These are phyloP conservation scores for Brassica juncea DNA, from an alignment of 345 rosid genomes.

Conservation along the genomic window DNA sequence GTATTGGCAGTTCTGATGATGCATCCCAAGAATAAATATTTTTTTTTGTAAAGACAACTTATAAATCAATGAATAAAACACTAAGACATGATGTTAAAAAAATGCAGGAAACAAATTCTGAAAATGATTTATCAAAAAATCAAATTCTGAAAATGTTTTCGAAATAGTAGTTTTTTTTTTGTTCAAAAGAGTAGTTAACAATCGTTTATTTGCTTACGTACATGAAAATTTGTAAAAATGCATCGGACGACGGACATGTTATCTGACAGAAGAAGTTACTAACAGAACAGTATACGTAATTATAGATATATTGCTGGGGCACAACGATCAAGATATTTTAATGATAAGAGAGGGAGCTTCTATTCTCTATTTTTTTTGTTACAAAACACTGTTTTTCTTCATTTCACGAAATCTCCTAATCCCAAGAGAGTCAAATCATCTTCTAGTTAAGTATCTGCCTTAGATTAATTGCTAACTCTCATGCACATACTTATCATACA, in stretches of 20 bases:
- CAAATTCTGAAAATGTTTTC: neutral
- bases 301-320: slow-evolving; percentile 14
- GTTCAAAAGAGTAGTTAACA: neutral
- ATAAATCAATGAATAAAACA: too few relatives aligned
- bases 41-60: too few relatives aligned
- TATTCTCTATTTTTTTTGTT: slow-evolving; percentile 34
- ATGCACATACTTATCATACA: slow-evolving; percentile 13
- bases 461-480: slow-evolving; percentile 33
- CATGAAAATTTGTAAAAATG: neutral
- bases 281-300: neutral
- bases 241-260: slow-evolving; percentile 16
- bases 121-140: too few relatives aligned
- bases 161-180: too few relatives aligned
- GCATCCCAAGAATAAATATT: neutral
- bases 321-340: slow-evolving; percentile 15
- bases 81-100: too few relatives aligned
- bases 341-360: slow-evolving; percentile 34
- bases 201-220: neutral
- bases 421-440: slow-evolving; percentile 39
- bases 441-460: neutral
- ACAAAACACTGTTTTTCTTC: slow-evolving; percentile 10
- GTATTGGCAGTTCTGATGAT: neutral
- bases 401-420: slow-evolving; percentile 17
- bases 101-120: neutral
- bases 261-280: neutral